phyloP scores from a whole-genome alignment of 2,329 filamentous ascomycete species.

The Juglanconis sp. region DNA sequence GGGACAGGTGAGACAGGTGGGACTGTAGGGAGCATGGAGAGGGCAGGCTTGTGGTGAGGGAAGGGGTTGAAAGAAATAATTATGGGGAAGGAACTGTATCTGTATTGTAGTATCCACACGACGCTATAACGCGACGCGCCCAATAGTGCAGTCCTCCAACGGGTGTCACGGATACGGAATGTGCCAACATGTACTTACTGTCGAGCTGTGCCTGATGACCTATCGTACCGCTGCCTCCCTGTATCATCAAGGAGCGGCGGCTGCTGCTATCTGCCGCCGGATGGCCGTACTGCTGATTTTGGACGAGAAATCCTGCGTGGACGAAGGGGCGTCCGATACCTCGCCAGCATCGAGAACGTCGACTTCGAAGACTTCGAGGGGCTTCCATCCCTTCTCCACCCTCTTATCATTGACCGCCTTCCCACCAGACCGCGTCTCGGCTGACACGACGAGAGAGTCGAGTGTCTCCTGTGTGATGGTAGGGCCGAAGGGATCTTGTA shows the following conservation, averaged over 20 bases:
- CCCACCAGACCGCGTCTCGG: constrained; percentile 82
- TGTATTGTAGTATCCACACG: too few relatives aligned
- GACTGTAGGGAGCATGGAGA: too few relatives aligned
- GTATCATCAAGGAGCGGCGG: constrained; percentile 12
- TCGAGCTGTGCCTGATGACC: not conserved
- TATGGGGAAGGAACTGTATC: too few relatives aligned
- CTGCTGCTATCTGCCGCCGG: constrained; percentile 46
- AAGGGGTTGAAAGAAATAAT: too few relatives aligned
- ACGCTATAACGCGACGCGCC: not conserved
- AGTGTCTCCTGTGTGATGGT: constrained; percentile 80
- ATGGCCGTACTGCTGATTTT: constrained; percentile 95
- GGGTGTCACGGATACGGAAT: not conserved
- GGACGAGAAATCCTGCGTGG: constrained; percentile 62
- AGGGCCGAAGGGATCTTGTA: constrained; percentile 85
- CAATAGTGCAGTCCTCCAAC: not conserved
- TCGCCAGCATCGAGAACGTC: constrained; percentile 75
- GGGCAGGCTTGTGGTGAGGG: too few relatives aligned
- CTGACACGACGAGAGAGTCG: constrained; percentile 79
- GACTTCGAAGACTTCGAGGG: constrained; percentile 80
- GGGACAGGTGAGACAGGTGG: too few relatives aligned
- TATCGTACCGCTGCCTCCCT: too few relatives aligned
- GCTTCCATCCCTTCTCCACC: constrained; percentile 69
- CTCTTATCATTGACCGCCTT: constrained; percentile 83
- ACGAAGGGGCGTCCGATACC: constrained; percentile 39
- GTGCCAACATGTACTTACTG: constrained; percentile 1